Base-by-base conservation (phyloP, 2,329 filamentous ascomycete species). In the Geosmithia flava region DNA sequence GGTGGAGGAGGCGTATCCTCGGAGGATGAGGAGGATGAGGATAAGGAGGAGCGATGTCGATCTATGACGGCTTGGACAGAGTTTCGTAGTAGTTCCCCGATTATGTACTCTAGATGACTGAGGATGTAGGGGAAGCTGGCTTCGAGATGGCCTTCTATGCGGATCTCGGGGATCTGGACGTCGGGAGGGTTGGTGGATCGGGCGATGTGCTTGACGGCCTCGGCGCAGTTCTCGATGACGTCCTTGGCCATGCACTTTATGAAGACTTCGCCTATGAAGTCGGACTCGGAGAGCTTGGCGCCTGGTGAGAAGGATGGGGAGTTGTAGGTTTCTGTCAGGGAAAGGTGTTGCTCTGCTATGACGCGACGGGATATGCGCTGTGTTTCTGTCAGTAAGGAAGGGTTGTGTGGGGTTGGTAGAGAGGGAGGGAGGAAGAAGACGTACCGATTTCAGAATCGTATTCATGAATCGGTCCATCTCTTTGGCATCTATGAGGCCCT, bases 41-140 rank as follows among this genome's bases (percentile, higher is more conserved):
- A 54, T 2, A 53, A 53, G 10, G 60, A 62, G 48, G 70, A 70
- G 47, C 73, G 69, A 50, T 83, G 80, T 54, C 80, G 78, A 59
- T 96, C 91, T 51, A 95, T 83, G 39, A 93, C 82, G 19, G 90
- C 90, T 65, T 97, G 90, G 16, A 98, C 87, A 0, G 88, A 94
- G 67, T 98, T 98, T 39, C 93, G 83, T 20, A 98, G 74, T 20
- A 98, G 80, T 68, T 98, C 93, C 47, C 93, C 90, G 49, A 98
- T 79, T 56, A 98, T 96, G 66, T 98, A 98, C 67, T 98, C 91
- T 47, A 98, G 77, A 62, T 97, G 93, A 59, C 84, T 93, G 47
- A 95, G 78, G 53, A 98, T 97, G 59, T 96, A 98, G 1, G 94
- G 93, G 60, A 98, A 98, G 30, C 83, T 95, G 4, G 90, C 90